Evolutionary conservation across 495 filamentous ascomycete species (phyloP).

Genomic region (Annulohypoxylon bovei): DNA sequence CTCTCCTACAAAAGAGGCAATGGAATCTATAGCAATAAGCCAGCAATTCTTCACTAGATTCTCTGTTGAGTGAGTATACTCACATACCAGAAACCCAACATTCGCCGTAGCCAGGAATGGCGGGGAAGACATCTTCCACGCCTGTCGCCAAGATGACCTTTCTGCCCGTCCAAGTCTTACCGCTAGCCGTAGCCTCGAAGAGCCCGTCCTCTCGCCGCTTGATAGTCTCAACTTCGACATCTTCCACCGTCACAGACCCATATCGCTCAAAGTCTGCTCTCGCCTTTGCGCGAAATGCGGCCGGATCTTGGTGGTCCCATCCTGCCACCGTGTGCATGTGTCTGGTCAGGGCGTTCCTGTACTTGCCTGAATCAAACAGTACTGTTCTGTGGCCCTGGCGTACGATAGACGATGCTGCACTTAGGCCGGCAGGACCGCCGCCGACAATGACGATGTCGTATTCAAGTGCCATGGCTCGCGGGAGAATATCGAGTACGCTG

Average conservation of each 20-base stretch:
- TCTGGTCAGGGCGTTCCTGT: background rate
- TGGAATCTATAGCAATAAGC: background rate
- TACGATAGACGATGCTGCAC: background rate
- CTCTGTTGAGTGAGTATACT: background rate
- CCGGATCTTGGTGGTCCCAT: background rate
- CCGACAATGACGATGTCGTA: background rate
- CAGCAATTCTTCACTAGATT: background rate
- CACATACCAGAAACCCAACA: background rate
- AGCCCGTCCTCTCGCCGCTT: background rate
- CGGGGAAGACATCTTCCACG: background rate
- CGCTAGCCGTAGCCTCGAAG: background rate
- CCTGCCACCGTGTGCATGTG: background rate
- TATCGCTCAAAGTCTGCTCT: background rate
- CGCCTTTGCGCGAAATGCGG: background rate
- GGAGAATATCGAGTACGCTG: no score
- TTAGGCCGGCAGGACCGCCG: background rate
- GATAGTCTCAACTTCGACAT: background rate
- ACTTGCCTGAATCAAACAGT: background rate
- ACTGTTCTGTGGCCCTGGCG: background rate
- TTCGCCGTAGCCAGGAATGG: background rate
- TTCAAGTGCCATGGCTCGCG: background rate
- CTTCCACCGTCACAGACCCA: background rate
- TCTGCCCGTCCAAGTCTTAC: background rate
- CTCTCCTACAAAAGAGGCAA: background rate
- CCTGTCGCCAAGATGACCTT: background rate